Percentiles rank a stretch among this genome's conserved stretches.
phyloP scores from a whole-genome alignment of 352 stramenopile species.

The Pythium monospermum region DNA sequence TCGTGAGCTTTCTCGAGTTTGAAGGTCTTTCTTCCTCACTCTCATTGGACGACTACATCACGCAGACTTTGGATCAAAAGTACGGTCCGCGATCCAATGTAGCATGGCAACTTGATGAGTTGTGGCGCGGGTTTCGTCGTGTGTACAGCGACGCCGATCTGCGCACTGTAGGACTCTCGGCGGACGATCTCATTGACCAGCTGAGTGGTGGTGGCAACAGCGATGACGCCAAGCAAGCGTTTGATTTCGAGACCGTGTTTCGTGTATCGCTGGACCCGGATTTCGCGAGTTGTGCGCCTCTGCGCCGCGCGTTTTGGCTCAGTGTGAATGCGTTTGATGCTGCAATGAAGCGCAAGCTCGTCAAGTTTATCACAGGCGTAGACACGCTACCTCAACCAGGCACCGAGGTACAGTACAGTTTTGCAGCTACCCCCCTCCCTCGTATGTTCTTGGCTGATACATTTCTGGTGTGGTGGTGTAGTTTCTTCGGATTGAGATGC shows the following conservation, averaged over 20 bases:
- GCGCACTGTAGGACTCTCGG: slow-evolving; percentile 1
- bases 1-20: slow-evolving; percentile 48
- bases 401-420: too few species aligned
- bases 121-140: slow-evolving; percentile 40
- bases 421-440: too few species aligned
- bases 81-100: slow-evolving; percentile 40
- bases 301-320: slow-evolving; percentile 45
- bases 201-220: too few species aligned
- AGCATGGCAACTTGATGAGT: slow-evolving; percentile 40
- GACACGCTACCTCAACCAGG: slow-evolving; percentile 55
- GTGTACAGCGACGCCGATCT: slow-evolving; percentile 29
- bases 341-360: slow-evolving; percentile 48
- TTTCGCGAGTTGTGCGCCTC: slow-evolving; percentile 37
- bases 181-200: slow-evolving; percentile 30
- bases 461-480: slow-evolving; percentile 14
- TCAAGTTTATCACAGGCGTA: slow-evolving; percentile 76
- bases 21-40: slow-evolving; percentile 35
- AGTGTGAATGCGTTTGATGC: slow-evolving; percentile 46
- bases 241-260: slow-evolving; percentile 44
- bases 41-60: slow-evolving; percentile 45
- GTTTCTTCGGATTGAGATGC: slow-evolving; percentile 79
- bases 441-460: too few species aligned
- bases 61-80: slow-evolving; percentile 36
- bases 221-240: slow-evolving; percentile 25
- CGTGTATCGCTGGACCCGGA: slow-evolving; percentile 51